phyloP scores from a whole-genome alignment of 345 rosid species.

The Camelina laxa region DNA sequence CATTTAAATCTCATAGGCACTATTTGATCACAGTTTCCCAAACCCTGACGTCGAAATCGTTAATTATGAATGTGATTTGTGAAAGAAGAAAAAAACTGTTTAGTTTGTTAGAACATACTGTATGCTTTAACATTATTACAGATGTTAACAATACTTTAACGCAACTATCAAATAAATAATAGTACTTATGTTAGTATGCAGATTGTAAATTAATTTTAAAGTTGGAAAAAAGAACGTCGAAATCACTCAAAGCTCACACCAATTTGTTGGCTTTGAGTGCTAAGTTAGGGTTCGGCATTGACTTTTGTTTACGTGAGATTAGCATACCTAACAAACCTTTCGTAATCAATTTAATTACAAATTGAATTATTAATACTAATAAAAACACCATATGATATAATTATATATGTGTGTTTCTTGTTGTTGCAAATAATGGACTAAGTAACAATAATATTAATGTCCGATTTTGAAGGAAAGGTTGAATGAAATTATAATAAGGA shows the following conservation, averaged over 20 bases:
- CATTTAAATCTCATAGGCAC: constrained; percentile 10
- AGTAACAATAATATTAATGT: constrained; percentile 8
- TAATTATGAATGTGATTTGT: constrained; percentile 29
- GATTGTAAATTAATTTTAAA: neutral
- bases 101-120: constrained; percentile 34
- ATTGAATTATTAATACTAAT: neutral
- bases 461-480: constrained; percentile 34
- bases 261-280: constrained; percentile 41
- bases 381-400: neutral
- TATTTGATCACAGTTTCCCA: constrained; percentile 20
- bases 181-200: constrained; percentile 1
- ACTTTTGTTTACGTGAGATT: constrained; percentile 37
- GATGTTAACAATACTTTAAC: neutral
- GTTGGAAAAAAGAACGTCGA: constrained; percentile 31
- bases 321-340: constrained; percentile 39
- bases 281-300: constrained; percentile 43
- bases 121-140: neutral
- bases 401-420: neutral
- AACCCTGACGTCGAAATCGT: constrained; percentile 14
- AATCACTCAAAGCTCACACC: constrained; percentile 45
- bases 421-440: constrained; percentile 36
- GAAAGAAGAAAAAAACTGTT: neutral
- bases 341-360: constrained; percentile 2
- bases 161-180: neutral
- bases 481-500: neutral